These are phyloP conservation scores for Paragyromitra xinjiangensis DNA, from an alignment of 495 filamentous ascomycete species.

Conservation along the genomic window DNA sequence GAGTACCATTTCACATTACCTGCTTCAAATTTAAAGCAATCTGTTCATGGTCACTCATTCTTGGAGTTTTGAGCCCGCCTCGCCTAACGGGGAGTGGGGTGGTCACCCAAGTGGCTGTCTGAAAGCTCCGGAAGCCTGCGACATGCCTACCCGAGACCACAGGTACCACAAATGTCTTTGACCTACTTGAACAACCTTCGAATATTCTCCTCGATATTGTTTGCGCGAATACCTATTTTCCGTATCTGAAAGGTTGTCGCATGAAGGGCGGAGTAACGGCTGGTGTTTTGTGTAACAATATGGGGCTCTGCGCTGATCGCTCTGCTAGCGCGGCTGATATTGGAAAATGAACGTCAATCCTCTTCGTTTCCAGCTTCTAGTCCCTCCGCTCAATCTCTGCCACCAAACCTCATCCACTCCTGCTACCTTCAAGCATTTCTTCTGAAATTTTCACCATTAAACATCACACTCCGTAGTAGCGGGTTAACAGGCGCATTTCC, in stretches of 20 bases:
- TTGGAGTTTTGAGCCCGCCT: too few relatives aligned
- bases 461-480: background rate
- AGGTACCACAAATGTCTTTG: background rate
- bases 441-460: slow-evolving; percentile 1
- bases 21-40: too few relatives aligned
- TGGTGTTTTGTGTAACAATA: slow-evolving; percentile 19
- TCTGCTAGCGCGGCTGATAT: slow-evolving; percentile 38
- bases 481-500: background rate
- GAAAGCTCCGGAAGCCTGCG: background rate
- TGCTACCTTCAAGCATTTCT: background rate
- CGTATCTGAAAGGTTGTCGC: background rate
- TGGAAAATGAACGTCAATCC: slow-evolving; percentile 37
- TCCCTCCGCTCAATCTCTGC: background rate
- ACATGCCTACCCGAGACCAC: background rate
- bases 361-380: slow-evolving; percentile 11
- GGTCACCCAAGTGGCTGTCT: background rate
- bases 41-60: too few relatives aligned
- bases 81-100: background rate
- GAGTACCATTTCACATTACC: too few relatives aligned
- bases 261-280: slow-evolving; percentile 14
- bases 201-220: background rate
- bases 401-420: slow-evolving; percentile 6
- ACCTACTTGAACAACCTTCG: background rate
- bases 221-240: background rate
- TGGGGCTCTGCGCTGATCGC: slow-evolving; percentile 43